Base-by-base conservation (phyloP, 352 stramenopile species). In the Globisporangium splendens region DNA sequence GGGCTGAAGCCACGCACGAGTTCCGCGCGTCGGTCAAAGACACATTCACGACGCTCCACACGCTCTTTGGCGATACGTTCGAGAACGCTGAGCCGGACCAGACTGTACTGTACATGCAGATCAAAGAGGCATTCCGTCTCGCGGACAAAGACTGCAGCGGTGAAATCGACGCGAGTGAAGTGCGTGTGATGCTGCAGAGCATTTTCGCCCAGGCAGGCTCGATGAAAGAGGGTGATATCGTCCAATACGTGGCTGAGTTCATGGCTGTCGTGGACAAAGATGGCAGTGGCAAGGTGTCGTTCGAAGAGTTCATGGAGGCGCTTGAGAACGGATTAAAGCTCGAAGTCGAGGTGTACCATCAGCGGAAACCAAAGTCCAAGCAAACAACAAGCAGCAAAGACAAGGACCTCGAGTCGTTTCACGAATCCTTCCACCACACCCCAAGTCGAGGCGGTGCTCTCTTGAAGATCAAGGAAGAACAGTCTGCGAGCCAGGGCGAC, bases 71-170 rank as follows among this genome's bases (percentile, higher is more conserved):
- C n/a, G 79, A 91, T 11, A 69, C 71, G 7, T 93, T 93, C 56
- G 53, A 77, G 44, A 91, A 91, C 61, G 77, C 81, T 0, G 78
- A 93, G 35, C 74, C 79, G 31, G 83, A 93, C 20, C 77, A 93
- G 46, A 93, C 83, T 0, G 83, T 79, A 11, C 63, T 91, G 50
- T 93, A 91, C 61, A 89, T 93, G 83, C 83, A 93, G 57, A 93
- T 93, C 72, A 93, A 93, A 55, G 81, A 93, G 53, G 83, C 83
- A 0, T 93, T 93, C 60, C 77, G 83, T 12, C 56, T 89, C 0
- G 83, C 82, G 0, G 83, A 93, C 61, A 88, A 79, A 58, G 83
- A 93, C 46, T 88, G 83, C 59, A 91, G 80, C 31, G 83, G 83
- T 10, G 83, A 93, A 52, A 89, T 91, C 38, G 78, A 93, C 38